Evolutionary conservation across 306 rosid species (phyloP), one percentile per base, ranked within the genome.

Genomic region (Begonia loranthoides): DNA sequence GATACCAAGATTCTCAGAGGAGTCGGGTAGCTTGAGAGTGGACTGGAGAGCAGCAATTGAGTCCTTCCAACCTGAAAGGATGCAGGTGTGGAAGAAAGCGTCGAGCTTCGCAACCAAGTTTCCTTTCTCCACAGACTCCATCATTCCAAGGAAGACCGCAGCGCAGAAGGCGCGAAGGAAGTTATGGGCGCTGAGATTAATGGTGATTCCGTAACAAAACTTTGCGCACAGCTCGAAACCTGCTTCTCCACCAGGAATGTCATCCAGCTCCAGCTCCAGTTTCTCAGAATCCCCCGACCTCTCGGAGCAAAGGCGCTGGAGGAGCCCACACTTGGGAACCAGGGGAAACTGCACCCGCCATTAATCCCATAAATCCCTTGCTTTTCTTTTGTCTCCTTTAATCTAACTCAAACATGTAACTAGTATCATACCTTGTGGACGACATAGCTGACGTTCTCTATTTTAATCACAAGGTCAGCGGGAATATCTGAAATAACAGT

Each of bases 21-120:
- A 80, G 34, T 86, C 96, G 0, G 85, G 80, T 51, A 90, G 67
- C 63, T 61, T 81, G 13, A 67, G 68, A 9, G 96, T 81, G 58
- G 79, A 63, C 64, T 76, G 82, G 7, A 90, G 69, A 10, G 96
- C 57, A 13, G 61, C 63, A 52, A 90, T 75, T 44, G 96, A 80
- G 72, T 90, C 99, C 54, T 90, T 90, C 99, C 99, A 90, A 24
- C 96, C 99, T 49, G 71, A 79, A 12, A 90, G 89, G 59, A 90
- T 75, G 71, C 99, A 86, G 2, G 94, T 83, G 69, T 65, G 52
- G 66, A 90, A 75, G 82, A 90, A 90, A 44, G 95, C 69, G 60
- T 90, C 94, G 2, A 90, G 99, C 68, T 90, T 90, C 9, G 73
- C 55, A 2, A 78, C 68, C 36, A 86, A 74, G 68, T 86, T 90